Conservation (phyloP, 768 basidiomycete species). For the Coprinellus micaceus region DNA sequence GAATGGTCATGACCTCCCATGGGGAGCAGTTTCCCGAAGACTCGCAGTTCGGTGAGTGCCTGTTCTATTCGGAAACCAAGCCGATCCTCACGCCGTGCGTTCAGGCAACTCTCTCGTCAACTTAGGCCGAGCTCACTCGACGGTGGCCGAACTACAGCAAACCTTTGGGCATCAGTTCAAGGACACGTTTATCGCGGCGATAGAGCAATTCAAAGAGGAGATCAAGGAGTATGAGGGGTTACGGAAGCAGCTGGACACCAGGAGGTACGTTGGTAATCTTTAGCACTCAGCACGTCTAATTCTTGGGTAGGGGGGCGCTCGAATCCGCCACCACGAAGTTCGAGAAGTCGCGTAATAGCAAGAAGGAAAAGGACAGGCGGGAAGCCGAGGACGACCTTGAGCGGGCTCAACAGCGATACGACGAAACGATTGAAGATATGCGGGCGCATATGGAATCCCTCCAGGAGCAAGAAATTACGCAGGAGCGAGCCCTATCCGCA, state of each 20-base stretch:
- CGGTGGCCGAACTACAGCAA: slow-evolving; percentile 81
- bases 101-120: slow-evolving; percentile 69
- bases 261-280: slow-evolving; percentile 50
- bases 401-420: slow-evolving; percentile 68
- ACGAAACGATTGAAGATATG: slow-evolving; percentile 83
- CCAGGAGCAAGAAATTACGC: slow-evolving; percentile 72
- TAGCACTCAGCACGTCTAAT: neutral
- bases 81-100: neutral
- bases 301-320: slow-evolving; percentile 55
- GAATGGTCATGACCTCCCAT: slow-evolving; percentile 82
- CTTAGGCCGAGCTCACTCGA: slow-evolving; percentile 81
- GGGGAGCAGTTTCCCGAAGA: slow-evolving; percentile 80
- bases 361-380: slow-evolving; percentile 64
- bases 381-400: slow-evolving; percentile 84
- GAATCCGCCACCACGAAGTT: slow-evolving; percentile 72
- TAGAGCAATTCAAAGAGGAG: slow-evolving; percentile 63
- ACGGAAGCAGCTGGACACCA: slow-evolving; percentile 83
- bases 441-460: slow-evolving; percentile 76
- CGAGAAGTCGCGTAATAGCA: slow-evolving; percentile 62
- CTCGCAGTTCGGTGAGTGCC: slow-evolving; percentile 59
- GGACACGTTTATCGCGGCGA: slow-evolving; percentile 67
- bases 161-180: slow-evolving; percentile 68
- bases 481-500: slow-evolving; percentile 64
- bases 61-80: neutral
- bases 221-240: slow-evolving; percentile 80